phyloP scores from a whole-genome alignment of 225 moss, liverwort and hornwort genomes.

The Physcomitrium patens region DNA sequence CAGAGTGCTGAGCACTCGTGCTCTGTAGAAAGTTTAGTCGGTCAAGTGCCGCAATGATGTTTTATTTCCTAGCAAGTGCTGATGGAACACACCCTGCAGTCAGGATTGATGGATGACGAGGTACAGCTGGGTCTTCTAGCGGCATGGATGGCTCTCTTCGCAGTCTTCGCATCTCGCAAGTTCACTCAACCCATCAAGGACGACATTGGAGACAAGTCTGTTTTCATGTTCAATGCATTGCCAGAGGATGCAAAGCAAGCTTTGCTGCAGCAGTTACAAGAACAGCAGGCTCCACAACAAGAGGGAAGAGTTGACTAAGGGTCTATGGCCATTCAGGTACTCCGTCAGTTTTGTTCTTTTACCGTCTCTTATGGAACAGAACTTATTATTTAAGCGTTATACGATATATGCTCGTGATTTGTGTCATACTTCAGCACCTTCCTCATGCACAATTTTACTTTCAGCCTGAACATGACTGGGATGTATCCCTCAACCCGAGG shows the following conservation, averaged over 20 bases:
- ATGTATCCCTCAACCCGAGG: neutral
- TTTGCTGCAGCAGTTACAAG: constrained; percentile 50
- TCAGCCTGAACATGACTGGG: constrained; percentile 5
- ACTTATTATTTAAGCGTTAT: neutral
- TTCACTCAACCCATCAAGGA: constrained; percentile 96
- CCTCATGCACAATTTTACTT: neutral
- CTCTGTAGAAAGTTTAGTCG: neutral
- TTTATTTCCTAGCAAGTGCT: constrained; percentile 18
- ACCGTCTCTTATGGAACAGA: neutral
- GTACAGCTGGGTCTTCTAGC: constrained; percentile 73
- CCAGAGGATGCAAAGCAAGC: constrained; percentile 70
- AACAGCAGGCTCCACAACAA: constrained; percentile 36
- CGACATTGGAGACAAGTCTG: constrained; percentile 98
- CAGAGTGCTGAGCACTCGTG: neutral
- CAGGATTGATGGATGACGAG: constrained; percentile 82
- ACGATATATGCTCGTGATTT: neutral
- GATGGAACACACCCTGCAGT: constrained; percentile 47
- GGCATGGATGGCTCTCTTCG: constrained; percentile 84
- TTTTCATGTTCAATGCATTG: constrained; percentile 84
- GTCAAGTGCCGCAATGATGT: neutral
- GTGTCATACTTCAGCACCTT: constrained; percentile 9
- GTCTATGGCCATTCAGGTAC: constrained; percentile 24
- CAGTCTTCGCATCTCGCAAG: constrained; percentile 86
- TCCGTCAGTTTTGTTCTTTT: neutral
- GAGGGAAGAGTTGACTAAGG: constrained; percentile 29